Evolutionary conservation across 2,329 filamentous ascomycete genomes (phyloP).

Genomic region (Colletotrichum salicis): DNA sequence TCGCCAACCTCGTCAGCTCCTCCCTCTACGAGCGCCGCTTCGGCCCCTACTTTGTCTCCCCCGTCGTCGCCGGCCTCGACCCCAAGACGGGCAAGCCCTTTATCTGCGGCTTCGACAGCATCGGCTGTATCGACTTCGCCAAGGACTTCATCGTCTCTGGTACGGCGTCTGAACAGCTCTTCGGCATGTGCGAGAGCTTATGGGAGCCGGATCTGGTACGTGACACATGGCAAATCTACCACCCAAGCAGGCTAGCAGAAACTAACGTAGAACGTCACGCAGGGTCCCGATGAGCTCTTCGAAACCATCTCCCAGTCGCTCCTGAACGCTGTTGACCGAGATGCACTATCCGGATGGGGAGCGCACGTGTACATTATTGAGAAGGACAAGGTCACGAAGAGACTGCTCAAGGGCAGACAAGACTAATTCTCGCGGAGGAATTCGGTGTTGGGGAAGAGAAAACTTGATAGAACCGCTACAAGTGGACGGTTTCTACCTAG

Average conservation of each 20-base stretch:
- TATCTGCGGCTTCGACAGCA: constrained; percentile 98
- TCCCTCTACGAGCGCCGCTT: constrained; percentile 95
- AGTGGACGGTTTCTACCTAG: constrained; percentile 38
- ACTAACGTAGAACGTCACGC: constrained; percentile 36
- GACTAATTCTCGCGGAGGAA: constrained; percentile 66
- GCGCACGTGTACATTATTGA: constrained; percentile 99
- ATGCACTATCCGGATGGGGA: constrained; percentile 97
- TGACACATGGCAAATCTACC: constrained; percentile 35
- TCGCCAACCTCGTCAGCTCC: constrained; percentile 93
- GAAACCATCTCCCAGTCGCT: constrained; percentile 97
- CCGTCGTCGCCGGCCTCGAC: constrained; percentile 94
- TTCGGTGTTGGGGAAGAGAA: not conserved
- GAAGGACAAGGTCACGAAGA: constrained; percentile 99
- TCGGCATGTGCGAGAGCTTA: constrained; percentile 96
- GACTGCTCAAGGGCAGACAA: constrained; percentile 96
- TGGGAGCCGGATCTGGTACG: constrained; percentile 97
- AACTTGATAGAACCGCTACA: constrained; percentile 29
- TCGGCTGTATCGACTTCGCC: constrained; percentile 99
- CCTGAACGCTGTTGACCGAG: constrained; percentile 94
- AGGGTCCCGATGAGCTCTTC: constrained; percentile 94
- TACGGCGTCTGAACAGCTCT: constrained; percentile 96
- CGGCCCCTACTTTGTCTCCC: constrained; percentile 95
- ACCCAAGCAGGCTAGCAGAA: not conserved
- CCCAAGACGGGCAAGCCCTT: constrained; percentile 94
- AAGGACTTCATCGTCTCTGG: constrained; percentile 99